Base-by-base conservation (phyloP, 2,329 filamentous ascomycete genomes). In the Zasmidium citrigriseum region DNA sequence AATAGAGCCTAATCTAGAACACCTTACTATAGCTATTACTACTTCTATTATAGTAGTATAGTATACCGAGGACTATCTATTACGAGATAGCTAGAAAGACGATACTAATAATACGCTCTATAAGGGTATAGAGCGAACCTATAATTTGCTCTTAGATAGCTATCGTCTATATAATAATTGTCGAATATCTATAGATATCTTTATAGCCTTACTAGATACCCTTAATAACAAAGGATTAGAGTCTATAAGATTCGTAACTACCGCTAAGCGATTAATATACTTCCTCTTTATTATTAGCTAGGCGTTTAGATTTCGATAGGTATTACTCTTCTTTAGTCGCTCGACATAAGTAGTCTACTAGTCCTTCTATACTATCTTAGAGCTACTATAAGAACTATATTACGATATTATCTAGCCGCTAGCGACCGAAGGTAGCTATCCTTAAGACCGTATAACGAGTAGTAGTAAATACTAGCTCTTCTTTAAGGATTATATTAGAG, bases 401-500 rank as follows among this genome's bases (percentile, higher is more conserved):
- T 7, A 14, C 27, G 27, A 34, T 7, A 14, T 34, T 34, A 34
- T 34, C 7, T 7, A 34, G 27, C 27, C 27, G 27, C 27, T 34
- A 34, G 27, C 7, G 7, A 7, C 7, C 27, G 27, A 34, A n/a
- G n/a, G n/a, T 34, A 34, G 14, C 27, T 34, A 34, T 34, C 7
- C 7, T 34, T 7, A 14, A 7, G 7, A 34, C 7, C n/a, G 7
- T 34, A 34, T 34, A 34, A 34, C 27, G 27, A 34, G 7, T 34
- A 7, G n/a, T n/a, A n/a, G n/a, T 34, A 34, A 34, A 14, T 34
- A 34, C 24, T 52, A 52, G 49, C 49, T 34, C 18, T 52, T 27
- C 21, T 52, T 52, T 52, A 52, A 41, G 18, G 22, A 41, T 16
- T 52, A 52, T 34, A 29, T 52, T 52, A 52, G 49, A 16, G 24